phyloP scores from a whole-genome alignment of 495 filamentous ascomycete species.

The Penicillium antarcticum region DNA sequence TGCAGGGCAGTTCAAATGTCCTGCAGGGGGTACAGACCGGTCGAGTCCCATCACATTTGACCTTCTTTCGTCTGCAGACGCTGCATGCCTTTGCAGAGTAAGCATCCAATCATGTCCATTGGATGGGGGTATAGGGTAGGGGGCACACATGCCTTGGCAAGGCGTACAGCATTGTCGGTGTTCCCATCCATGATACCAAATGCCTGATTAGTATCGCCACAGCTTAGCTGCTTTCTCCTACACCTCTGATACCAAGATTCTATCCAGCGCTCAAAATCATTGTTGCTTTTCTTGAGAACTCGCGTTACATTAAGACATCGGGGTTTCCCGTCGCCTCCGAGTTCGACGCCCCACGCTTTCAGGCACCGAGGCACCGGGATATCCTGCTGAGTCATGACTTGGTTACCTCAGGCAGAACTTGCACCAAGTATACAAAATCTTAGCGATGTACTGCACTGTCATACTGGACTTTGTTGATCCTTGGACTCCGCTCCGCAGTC shows the following conservation, averaged over 20 bases:
- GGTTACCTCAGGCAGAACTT: not conserved
- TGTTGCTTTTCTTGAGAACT: no score
- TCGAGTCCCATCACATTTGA: conserved; percentile 13
- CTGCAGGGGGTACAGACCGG: conserved; percentile 7
- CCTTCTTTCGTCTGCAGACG: conserved; percentile 9
- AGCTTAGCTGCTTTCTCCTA: not conserved
- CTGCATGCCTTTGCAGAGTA: conserved; percentile 6
- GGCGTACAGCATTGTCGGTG: not conserved
- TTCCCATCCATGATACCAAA: not conserved
- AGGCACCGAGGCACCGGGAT: not conserved
- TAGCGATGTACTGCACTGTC: no score
- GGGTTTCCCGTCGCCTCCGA: not conserved
- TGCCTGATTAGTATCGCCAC: not conserved
- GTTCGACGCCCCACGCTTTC: not conserved
- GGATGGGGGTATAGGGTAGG: not conserved
- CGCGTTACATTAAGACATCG: not conserved
- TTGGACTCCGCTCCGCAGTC: not conserved
- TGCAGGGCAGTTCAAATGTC: conserved; percentile 7
- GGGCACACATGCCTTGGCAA: not conserved
- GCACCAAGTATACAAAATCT: no score
- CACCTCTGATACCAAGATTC: no score
- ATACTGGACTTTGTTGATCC: no score
- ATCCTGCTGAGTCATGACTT: not conserved
- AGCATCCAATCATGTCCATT: not conserved
- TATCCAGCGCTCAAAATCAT: no score